Evolutionary conservation across 73 alveolate genomes (phyloP), one percentile per base, ranked within the genome.

Genomic region (Paramecium biaurelia): DNA sequence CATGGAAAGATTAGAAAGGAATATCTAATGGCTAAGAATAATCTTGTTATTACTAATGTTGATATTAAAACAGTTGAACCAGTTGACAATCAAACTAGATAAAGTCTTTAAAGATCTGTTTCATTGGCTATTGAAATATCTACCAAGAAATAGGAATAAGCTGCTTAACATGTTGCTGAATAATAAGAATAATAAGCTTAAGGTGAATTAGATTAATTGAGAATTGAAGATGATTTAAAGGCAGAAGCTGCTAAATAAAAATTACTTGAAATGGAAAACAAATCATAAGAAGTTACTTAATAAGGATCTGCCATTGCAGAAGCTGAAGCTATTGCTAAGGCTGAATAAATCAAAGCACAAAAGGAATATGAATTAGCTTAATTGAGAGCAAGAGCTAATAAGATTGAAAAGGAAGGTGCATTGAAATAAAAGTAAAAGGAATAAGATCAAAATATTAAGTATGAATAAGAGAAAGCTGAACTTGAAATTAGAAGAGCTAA

Each of bases 91-190:
- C 85, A 93, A 88, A 96, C 98, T 76, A 95, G 92, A 57, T 95
- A 93, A 49, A 53, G 94, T 35, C 92, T 96, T 23, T 72, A 96
- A 89, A 93, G 96, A 85, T 82, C 96, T 24, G 99, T 96, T 20
- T 95, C 98, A 10, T 93, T 96, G n/a, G 99, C 99, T 57, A 96
- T 96, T 95, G 99, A 96, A 63, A 96, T 96, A 45, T 95, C 99
- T 28, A 96, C 99, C 15, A 92, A 84, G 85, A 95, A 89, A 95
- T 92, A 95, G 76, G 97, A 96, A 92, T 96, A 96, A 41, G 96
- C 95, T 85, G 99, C 99, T 9, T 59, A 94, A 87, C 97, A 96
- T 56, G 93, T 57, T 32, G 97, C 99, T 21, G 96, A 95, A 57
- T 43, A 94, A 92, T 82, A 93, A 35, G 98, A 95, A 76, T 94